Percentiles rank a stretch among this genome's conserved stretches.
These are phyloP conservation scores for Syzygium grande DNA, from an alignment of 345 rosid species.

Conservation along the genomic window DNA sequence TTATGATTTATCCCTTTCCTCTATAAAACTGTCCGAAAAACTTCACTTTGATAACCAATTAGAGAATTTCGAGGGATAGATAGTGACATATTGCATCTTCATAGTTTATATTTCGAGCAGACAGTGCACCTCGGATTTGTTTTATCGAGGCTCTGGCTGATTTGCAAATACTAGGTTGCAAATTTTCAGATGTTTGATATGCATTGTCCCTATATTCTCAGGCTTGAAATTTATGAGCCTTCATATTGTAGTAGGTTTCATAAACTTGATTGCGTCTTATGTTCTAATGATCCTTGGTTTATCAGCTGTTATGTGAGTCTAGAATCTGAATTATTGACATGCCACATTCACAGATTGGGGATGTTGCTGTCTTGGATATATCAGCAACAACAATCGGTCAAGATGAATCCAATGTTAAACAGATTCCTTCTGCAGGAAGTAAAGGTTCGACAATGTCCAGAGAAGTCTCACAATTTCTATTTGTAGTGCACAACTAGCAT, in stretches of 20 bases:
- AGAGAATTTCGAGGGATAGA: not conserved
- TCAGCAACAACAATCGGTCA: conserved; percentile 63
- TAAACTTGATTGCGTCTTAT: not conserved
- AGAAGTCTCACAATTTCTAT: not conserved
- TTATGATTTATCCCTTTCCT: not conserved
- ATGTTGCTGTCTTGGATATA: conserved; percentile 74
- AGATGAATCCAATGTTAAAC: conserved; percentile 50
- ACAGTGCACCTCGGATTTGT: not conserved
- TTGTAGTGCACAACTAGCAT: not conserved
- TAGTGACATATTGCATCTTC: not conserved
- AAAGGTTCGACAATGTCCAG: conserved; percentile 48
- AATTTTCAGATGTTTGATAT: not conserved
- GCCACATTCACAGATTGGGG: conserved; percentile 46
- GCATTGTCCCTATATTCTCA: not conserved
- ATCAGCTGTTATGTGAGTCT: not conserved
- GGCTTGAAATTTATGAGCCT: not conserved
- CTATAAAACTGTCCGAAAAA: not conserved
- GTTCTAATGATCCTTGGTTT: not conserved
- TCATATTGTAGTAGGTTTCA: not conserved
- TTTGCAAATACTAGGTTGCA: not conserved
- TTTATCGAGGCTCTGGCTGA: not conserved
- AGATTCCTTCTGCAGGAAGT: conserved; percentile 80
- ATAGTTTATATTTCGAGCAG: not conserved
- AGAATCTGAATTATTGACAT: not conserved
- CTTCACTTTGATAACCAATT: not conserved